Base-by-base conservation (phyloP, 495 filamentous ascomycete genomes). In the Bacidia gigantensis region DNA sequence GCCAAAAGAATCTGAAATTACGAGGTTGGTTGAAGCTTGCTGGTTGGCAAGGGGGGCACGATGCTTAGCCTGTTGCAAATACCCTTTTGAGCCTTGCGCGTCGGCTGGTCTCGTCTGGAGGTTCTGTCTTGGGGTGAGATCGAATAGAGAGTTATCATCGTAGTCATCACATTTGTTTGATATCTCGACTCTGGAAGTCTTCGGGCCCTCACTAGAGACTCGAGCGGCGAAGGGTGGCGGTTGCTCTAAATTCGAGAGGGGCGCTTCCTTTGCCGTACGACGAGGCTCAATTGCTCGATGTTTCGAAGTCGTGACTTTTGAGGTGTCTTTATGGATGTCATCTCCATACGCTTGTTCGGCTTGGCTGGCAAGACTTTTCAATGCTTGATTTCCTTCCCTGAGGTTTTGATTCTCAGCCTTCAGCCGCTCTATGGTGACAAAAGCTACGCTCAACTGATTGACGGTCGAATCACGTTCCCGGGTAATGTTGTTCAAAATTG, bases 381-480 rank as follows among this genome's bases (percentile, higher is more conserved):
- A 67, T 14, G 69, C 66, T 9, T 66, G 51, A 55, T 77, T 75
- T 54, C 77, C 73, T 41, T 67, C 60, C 26, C 62, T 64, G n/a
- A 80, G 56, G 14, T 53, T 64, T 29, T 74, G 69, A 52, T 75
- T 79, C 26, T 78, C 75, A n/a, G 52, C 60, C 65, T 82, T 83
- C 17, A 84, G 63, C 49, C 82, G 78, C 52, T 83, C 80, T 0
- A 71, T 69, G 44, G 76, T 76, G n/a, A 76, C 69, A 49, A 78
- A 81, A 11, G 82, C 79, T 20, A 78, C 71, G 2, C 72, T 78
- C 11, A 85, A 65, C 42, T 85, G 81, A 26, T 74, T 74, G 24
- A 83, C 71, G 3, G 82, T 73, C 49, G 77, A 75, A 56, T 86
- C 80, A 38, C 81, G 71, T 51, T 87, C 83, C 35, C 75, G 70